Percentiles rank a stretch among this genome's conserved stretches.
Evolutionary conservation across 345 rosid genomes (phyloP).

Genomic region (Triadica sebifera): DNA sequence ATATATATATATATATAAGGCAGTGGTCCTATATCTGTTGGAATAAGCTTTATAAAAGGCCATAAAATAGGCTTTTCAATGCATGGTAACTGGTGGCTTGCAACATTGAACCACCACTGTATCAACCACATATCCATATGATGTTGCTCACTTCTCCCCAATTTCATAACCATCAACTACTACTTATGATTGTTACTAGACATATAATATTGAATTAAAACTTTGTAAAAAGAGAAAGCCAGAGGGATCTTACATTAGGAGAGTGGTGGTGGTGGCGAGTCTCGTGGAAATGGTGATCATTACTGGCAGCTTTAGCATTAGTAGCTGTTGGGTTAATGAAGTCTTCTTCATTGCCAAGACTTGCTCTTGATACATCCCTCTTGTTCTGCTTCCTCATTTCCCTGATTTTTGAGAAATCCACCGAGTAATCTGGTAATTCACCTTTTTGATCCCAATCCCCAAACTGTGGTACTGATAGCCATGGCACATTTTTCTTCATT

Average conservation of each 20-base stretch:
- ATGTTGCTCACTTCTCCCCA: not conserved
- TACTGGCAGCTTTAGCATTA: conserved; percentile 30
- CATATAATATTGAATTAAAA: not conserved
- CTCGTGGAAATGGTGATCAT: conserved; percentile 31
- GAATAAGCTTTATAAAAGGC: not conserved
- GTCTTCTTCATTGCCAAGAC: conserved; percentile 92
- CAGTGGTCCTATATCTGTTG: not conserved
- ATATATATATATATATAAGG: too few relatives aligned
- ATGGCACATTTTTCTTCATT: conserved; percentile 61
- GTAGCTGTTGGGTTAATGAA: conserved; percentile 57
- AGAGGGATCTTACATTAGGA: conserved; percentile 57
- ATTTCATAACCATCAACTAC: conserved; percentile 7
- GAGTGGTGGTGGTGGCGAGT: conserved; percentile 44
- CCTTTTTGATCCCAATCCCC: conserved; percentile 99
- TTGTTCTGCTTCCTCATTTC: conserved; percentile 95
- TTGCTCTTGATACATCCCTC: conserved; percentile 81
- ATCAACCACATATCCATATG: conserved; percentile 1
- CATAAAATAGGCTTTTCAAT: not conserved
- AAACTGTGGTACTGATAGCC: conserved; percentile 96
- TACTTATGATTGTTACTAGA: not conserved
- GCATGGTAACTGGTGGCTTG: not conserved
- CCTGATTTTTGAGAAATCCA: conserved; percentile 88
- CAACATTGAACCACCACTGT: conserved; percentile 10
- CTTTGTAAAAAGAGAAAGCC: not conserved
- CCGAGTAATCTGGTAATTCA: conserved; percentile 77